Evolutionary conservation across 306 rosid species (phyloP).

Genomic region (Cicer judaicum): DNA sequence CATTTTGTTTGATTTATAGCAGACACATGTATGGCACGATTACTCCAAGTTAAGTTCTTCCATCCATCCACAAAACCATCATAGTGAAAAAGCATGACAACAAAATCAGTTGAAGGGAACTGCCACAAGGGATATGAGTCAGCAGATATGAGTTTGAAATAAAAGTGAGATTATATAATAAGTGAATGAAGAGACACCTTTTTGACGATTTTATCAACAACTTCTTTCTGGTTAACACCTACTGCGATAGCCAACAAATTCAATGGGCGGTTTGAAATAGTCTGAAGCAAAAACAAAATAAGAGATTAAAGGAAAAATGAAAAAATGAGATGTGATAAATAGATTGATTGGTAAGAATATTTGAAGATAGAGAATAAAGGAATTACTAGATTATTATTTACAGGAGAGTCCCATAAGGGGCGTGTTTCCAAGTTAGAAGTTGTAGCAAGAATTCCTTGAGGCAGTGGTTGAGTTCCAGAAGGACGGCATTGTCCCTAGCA

Average conservation of each 20-base stretch:
- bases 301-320: no score
- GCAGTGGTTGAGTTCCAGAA: constrained; percentile 68
- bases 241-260: constrained; percentile 85
- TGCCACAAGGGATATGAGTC: constrained; percentile 39
- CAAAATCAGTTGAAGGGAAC: constrained; percentile 56
- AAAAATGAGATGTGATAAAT: no score
- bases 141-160: constrained; percentile 28
- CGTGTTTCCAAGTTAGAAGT: constrained; percentile 79
- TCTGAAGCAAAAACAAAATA: constrained; percentile 47
- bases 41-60: constrained; percentile 59
- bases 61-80: constrained; percentile 60
- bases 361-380: not conserved
- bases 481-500: constrained; percentile 65
- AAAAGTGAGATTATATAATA: constrained; percentile 15
- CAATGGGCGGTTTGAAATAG: constrained; percentile 50
- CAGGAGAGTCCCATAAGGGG: constrained; percentile 69
- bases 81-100: constrained; percentile 66
- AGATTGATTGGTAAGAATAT: no score
- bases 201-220: constrained; percentile 69
- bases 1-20: constrained; percentile 66
- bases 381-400: constrained; percentile 30
- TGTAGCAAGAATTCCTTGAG: constrained; percentile 68
- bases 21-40: constrained; percentile 56
- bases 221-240: constrained; percentile 79
- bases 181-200: constrained; percentile 61